phyloP scores from a whole-genome alignment of 225 moss, liverwort and hornwort species.

The Climacium dendroides region DNA sequence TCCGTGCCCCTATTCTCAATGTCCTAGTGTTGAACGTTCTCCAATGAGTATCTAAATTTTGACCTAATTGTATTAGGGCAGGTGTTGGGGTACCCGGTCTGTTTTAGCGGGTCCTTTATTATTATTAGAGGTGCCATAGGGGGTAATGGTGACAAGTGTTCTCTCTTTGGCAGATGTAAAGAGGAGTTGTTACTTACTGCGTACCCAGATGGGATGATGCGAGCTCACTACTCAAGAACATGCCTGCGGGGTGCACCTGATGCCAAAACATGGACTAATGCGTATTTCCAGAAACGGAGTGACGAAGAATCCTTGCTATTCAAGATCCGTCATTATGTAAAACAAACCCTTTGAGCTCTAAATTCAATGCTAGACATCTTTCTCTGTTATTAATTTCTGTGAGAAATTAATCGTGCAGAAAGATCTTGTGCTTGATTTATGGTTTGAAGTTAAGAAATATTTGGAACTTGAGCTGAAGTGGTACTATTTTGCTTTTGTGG shows the following conservation, averaged over 20 bases:
- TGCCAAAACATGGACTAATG: constrained; percentile 15
- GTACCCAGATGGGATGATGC: constrained; percentile 42
- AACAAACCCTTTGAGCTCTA: background rate
- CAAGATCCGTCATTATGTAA: constrained; percentile 5
- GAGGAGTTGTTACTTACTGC: constrained; percentile 29
- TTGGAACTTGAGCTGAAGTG: background rate
- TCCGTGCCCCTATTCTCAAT: background rate
- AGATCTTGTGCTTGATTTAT: background rate
- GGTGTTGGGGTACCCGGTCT: background rate
- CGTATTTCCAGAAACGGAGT: constrained; percentile 10
- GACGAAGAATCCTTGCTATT: constrained; percentile 17
- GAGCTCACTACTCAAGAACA: constrained; percentile 27
- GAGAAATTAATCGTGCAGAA: background rate
- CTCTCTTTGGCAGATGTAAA: constrained; percentile 26
- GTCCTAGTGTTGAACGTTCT: background rate
- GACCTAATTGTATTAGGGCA: background rate
- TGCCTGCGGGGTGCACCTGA: constrained; percentile 15
- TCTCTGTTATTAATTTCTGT: background rate
- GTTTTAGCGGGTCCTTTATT: background rate
- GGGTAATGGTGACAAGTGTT: background rate
- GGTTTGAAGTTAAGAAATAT: background rate
- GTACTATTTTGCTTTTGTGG: background rate
- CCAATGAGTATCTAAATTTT: background rate
- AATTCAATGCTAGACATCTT: background rate
- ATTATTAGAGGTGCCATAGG: background rate